Base-by-base conservation (phyloP, 2,329 filamentous ascomycete species). In the Arthrobotrys megalospora region DNA sequence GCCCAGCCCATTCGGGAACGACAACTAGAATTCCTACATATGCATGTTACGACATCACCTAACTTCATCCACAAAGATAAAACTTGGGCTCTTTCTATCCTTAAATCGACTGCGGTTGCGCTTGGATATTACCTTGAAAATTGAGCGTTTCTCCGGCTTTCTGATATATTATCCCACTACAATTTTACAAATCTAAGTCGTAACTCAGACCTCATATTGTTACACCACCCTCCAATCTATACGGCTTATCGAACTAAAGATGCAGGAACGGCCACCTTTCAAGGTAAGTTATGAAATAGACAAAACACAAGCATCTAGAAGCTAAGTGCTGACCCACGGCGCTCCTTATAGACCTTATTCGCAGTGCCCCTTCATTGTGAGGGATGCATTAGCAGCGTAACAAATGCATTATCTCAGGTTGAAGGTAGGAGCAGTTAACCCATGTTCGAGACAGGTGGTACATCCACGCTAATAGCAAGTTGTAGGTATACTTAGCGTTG, bases 351-450 rank as follows among this genome's bases (percentile, higher is more conserved):
- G 92, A 97, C 95, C 79, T 91, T 95, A 80, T 98, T 98, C 85
- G 94, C 95, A 80, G 96, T 98, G 81, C 94, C 94, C 69, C 91
- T 98, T 87, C 93, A 91, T 85, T 98, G 96, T 86, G 91, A 97
- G 82, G 87, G 89, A 83, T 98, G 96, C 86, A 90, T 97, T 84
- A 91, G 94, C 85, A 91, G 93, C 82, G 91, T 99, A 84, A 93
- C 93, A 82, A 89, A 89, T 80, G 91, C 93, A 58, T 86, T 98
- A 63, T 89, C 91, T 84, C 90, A 91, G 83, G 86, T 98, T 50
- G 87, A 90, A 82, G 90, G 89, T 90, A 86, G 76, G 83, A 81
- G 14, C 1, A n/a, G 28, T 2, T 16, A 6, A 6, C 3, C 32
- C 0, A 14, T n/a, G 19, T 19, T 58, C 6, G 4, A 21, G 6